phyloP scores from a whole-genome alignment of 768 basidiomycete genomes.

The Lactarius deliciosus region DNA sequence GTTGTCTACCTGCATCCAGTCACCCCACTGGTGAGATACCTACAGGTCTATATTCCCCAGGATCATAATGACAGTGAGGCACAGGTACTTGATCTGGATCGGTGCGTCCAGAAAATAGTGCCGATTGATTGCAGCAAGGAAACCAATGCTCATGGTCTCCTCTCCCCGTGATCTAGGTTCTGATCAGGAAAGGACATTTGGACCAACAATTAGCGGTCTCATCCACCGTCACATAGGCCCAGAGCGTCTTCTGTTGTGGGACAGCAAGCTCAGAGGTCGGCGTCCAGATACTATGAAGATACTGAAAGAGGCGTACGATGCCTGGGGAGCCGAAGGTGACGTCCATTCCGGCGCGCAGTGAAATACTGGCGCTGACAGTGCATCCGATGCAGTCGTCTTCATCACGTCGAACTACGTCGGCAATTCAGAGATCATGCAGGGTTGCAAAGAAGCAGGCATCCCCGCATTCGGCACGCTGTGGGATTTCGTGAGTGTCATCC shows the following conservation, averaged over 20 bases:
- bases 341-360: no score
- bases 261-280: slow-evolving; percentile 42
- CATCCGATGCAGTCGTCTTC: slow-evolving; percentile 38
- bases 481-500: slow-evolving; percentile 26
- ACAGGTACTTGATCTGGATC: slow-evolving; percentile 45
- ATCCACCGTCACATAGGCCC: slow-evolving; percentile 42
- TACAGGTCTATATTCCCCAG: neutral
- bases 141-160: neutral
- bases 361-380: neutral
- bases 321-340: slow-evolving; percentile 40
- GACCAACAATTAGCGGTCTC: slow-evolving; percentile 43
- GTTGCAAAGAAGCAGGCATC: slow-evolving; percentile 39
- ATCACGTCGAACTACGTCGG: slow-evolving; percentile 45
- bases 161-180: slow-evolving; percentile 33
- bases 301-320: slow-evolving; percentile 39
- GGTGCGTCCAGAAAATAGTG: slow-evolving; percentile 22
- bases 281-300: slow-evolving; percentile 43
- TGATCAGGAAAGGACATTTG: slow-evolving; percentile 47
- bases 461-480: slow-evolving; percentile 40
- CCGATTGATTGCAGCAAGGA: neutral
- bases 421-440: slow-evolving; percentile 45
- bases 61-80: neutral
- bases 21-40: slow-evolving; percentile 38
- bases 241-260: slow-evolving; percentile 43
- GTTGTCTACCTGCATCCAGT: slow-evolving; percentile 45